Conservation (phyloP, 1,284 basidiomycete species). For the Chiua sp. region DNA sequence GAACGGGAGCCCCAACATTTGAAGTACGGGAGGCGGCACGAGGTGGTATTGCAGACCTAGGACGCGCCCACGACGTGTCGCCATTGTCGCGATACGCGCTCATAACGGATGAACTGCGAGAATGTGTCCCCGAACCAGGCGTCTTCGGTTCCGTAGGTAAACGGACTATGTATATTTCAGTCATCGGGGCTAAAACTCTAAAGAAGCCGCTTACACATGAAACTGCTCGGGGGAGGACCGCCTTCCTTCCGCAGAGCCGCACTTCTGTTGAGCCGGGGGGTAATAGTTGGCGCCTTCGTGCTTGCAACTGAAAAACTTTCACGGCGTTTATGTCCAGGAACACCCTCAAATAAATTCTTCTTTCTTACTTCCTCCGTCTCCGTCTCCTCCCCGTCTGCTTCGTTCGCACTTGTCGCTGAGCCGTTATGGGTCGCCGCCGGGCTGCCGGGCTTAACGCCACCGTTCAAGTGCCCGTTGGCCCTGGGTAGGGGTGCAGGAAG, state of each 20-base stretch:
- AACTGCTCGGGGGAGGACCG: conserved; percentile 61
- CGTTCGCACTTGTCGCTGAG: conserved; percentile 24
- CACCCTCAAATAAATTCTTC: conserved; percentile 67
- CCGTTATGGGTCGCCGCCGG: conserved; percentile 13
- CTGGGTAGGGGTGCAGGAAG: conserved; percentile 20
- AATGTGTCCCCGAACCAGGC: conserved; percentile 43
- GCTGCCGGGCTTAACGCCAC: background rate
- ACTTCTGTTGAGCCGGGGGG: conserved; percentile 72
- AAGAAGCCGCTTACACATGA: conserved; percentile 56
- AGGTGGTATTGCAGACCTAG: conserved; percentile 29
- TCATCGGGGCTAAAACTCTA: background rate
- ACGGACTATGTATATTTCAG: conserved; percentile 44
- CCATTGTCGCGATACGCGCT: conserved; percentile 31
- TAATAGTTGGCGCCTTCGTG: conserved; percentile 60
- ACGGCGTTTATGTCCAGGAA: conserved; percentile 81
- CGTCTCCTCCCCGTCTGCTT: conserved; percentile 39
- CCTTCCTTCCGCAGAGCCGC: conserved; percentile 63
- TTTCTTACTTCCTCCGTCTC: conserved; percentile 32
- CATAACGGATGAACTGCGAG: conserved; percentile 46
- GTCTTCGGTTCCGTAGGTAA: conserved; percentile 44
- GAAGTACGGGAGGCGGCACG: conserved; percentile 35
- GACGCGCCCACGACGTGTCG: conserved; percentile 18
- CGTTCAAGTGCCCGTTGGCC: conserved; percentile 6
- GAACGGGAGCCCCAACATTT: conserved; percentile 1
- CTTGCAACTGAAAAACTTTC: conserved; percentile 75